Base-by-base conservation (phyloP, 805 yeast species). In the Candida broadrunensis region DNA sequence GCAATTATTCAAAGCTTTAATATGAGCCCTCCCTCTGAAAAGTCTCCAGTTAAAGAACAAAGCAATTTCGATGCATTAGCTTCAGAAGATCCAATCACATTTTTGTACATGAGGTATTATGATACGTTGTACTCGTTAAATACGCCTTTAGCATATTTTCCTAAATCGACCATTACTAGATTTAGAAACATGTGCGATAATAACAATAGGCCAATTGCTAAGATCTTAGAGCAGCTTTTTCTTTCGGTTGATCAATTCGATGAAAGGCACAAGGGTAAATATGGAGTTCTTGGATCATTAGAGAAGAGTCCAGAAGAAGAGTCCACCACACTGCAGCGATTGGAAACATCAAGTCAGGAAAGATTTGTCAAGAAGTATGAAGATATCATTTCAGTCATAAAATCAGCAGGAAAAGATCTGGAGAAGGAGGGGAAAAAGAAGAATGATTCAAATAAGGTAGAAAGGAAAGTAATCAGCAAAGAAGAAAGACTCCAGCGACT, bases 101-200 rank as follows among this genome's bases (percentile, higher is more conserved):
- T 65, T 39, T 46, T 70, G n/a, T 39, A 33, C 16, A 51, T 64
- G 1, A 50, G 73, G 27, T 70, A 70, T 49, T 65, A 48, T 43
- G 52, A 51, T 37, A 65, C 63, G 2, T 52, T 70, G 5, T 70
- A 70, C 44, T 65, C 72, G 3, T 56, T 67, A 21, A 58, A 55
- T 3, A 69, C 67, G 1, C 75, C 75, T 1, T 53, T 70, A 33
- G 63, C 60, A 33, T 70, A 70, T 45, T 70, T 61, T 36, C 63
- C 66, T 9, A 80, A 80, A 47, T 76, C 82, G 0, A 72, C 77
- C 4, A 55, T 80, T 29, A 55, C 73, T 11, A 56, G 83, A 38
- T 56, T 78, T 37, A 63, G 58, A 35, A 68, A 68, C 17, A 53
- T 79, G 46, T 75, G 80, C 43, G 45, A 46, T 2, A 46, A 54